Evolutionary conservation across 1,139 yeast genomes (phyloP).

Genomic region (Blastobotrys aristatus): DNA sequence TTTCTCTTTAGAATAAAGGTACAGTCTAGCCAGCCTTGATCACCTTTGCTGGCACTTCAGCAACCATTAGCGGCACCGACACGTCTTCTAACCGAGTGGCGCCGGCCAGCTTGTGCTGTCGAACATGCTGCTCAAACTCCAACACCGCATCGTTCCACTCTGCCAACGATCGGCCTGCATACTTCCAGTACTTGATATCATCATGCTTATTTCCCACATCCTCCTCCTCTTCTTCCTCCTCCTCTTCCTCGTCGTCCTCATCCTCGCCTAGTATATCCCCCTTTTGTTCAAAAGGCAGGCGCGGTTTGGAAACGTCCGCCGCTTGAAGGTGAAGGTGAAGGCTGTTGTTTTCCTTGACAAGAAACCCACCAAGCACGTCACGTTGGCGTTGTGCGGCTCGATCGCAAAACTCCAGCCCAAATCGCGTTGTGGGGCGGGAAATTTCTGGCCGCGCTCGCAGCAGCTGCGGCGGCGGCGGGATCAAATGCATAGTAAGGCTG

Average conservation of each 20-base stretch:
- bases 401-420: constrained; percentile 27
- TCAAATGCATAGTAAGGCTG: constrained; percentile 27
- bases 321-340: too few species aligned
- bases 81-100: constrained; percentile 30
- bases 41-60: constrained; percentile 37
- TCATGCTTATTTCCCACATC: constrained; percentile 12
- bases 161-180: constrained; percentile 59
- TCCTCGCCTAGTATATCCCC: constrained; percentile 9
- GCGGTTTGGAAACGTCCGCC: constrained; percentile 15
- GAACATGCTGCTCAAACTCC: constrained; percentile 56
- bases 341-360: background rate
- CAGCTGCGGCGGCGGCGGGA: constrained; percentile 33
- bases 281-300: constrained; percentile 24
- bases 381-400: constrained; percentile 6
- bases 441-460: constrained; percentile 29
- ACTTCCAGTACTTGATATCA: constrained; percentile 34
- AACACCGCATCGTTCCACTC: constrained; percentile 57
- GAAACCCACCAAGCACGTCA: background rate
- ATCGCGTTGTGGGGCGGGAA: constrained; percentile 25
- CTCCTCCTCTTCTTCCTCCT: constrained; percentile 2
- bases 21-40: constrained; percentile 23
- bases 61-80: constrained; percentile 42
- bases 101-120: constrained; percentile 29
- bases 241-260: constrained; percentile 13
- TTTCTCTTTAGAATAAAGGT: background rate